Percentiles rank a stretch among this genome's conserved stretches.
phyloP scores from a whole-genome alignment of 257 asterid genomes.

The Nemophila menziesii region DNA sequence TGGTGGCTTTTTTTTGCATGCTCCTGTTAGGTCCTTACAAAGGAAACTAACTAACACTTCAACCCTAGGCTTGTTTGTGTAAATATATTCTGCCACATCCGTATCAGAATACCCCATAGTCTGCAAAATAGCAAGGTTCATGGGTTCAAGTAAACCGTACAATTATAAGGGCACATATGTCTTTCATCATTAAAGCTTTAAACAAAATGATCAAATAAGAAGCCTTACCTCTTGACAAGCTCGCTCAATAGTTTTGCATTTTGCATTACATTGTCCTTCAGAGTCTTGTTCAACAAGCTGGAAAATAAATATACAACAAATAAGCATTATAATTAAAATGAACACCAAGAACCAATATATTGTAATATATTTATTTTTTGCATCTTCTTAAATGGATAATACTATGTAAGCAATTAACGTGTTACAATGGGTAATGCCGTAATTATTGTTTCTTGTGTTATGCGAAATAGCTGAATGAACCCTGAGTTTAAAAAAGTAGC shows the following conservation, averaged over 20 bases:
- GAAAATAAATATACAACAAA: slow-evolving; percentile 13
- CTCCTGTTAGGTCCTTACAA: slow-evolving; percentile 80
- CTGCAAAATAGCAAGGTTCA: slow-evolving; percentile 29
- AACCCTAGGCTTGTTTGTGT: slow-evolving; percentile 46
- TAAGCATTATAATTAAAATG: background rate
- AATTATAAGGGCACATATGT: too few species aligned
- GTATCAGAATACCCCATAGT: slow-evolving; percentile 91
- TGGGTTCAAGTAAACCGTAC: too few species aligned
- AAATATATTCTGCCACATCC: slow-evolving; percentile 84
- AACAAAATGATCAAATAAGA: background rate
- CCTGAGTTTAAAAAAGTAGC: too few species aligned
- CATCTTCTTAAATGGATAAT: background rate
- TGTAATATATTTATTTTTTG: background rate
- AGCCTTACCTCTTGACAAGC: slow-evolving; percentile 88
- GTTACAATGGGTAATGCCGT: too few species aligned
- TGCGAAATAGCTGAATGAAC: too few species aligned
- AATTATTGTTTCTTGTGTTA: too few species aligned
- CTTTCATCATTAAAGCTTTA: background rate
- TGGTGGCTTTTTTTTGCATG: slow-evolving; percentile 73
- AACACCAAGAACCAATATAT: background rate
- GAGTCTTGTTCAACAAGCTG: slow-evolving; percentile 93
- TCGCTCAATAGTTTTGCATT: slow-evolving; percentile 93
- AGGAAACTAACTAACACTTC: slow-evolving; percentile 47
- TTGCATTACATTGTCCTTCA: slow-evolving; percentile 85
- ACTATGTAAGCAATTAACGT: too few species aligned